Evolutionary conservation across 2,329 filamentous ascomycete genomes (phyloP), one percentile per base, ranked within the genome.

Genomic region (Aspergillus phoenicis): DNA sequence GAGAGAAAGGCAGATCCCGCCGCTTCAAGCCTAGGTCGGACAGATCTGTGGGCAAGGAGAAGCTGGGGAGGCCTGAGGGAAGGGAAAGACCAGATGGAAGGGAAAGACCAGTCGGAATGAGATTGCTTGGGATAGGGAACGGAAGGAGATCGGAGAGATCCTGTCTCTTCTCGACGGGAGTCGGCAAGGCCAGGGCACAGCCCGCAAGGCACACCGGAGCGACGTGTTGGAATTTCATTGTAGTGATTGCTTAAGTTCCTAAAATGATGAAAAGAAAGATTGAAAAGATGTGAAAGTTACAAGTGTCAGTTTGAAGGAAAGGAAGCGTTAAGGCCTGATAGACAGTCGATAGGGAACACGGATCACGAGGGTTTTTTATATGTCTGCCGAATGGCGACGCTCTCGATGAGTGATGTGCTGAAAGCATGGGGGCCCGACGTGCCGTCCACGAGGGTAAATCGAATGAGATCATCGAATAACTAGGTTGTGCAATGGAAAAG

Each of bases 11-110:
- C 22, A 53, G 3, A 1, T 53, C 52, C 52, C 39, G 36, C 36
- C 52, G 52, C 20, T 53, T 53, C 36, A 39, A 17, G 33, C 33
- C 33, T 10, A 53, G 20, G 41, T 22, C 22, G 39, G 52, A 39
- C n/a, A 56, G 41, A 22, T 56, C 39, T 7, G 53, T 45, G 7
- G 53, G 53, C 8, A 56, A 24, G 8, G 53, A 45, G 26, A 43
- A 28, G 7, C 38, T 45, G 8, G 53, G 28, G 8, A 55, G 22
- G n/a, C 52, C 52, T 17, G 39, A 47, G 5, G 52, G 43, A 84
- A 68, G n/a, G 39, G 57, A 52, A 24, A 57, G 22, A 11, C 53
- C 55, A 17, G 59, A 47, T 13, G 59, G 54, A 8, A 60, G 28
- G 20, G 57, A 33, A 10, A 57, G 20, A 7, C 22, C 53, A 24